Base-by-base conservation (phyloP, 148 eudicot species). In the Salicornia ramosissima region DNA sequence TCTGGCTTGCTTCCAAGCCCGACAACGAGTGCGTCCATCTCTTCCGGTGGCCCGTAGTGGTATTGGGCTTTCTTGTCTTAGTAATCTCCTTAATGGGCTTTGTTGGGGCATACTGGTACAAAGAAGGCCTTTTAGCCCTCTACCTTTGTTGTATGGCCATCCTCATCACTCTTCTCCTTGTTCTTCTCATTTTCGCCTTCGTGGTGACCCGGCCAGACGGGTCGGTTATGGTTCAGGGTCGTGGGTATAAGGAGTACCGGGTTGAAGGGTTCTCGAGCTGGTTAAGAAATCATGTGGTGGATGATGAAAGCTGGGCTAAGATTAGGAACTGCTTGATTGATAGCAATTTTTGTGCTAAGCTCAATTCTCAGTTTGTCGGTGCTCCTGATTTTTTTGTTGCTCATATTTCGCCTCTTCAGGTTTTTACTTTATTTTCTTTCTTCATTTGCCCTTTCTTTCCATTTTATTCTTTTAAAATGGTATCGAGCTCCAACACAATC, bases 1-100 rank as follows among this genome's bases (percentile, higher is more conserved):
- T 91, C 26, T 94, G 97, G 99, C 84, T 94, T 0, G 90, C 97
- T 26, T 83, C 96, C 13, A 90, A 89, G 72, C 84, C 92, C 70
- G 96, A 94, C 84, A 91, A 86, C 79, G 88, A 81, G 65, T 94
- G 99, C 73, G 77, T 91, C 81, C 93, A 71, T 46, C 72, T 88
- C 67, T 92, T 94, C 78, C 86, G 97, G 1, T 91, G 88, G 87
- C 99, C 96, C 6, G 79, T 90, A 33, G 79, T 91, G 64, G 68
- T 84, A 57, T 54, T 85, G 14, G 92, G 97, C 10, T 61, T 86
- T 39, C 76, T 81, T 21, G 45, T 89, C 54, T 65, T 94, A 45
- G 67, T 90, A 46, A 83, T 94, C 40, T 73, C 97, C 29, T 69
- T 94, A 9, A 53, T 84, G 22, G 96, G 99, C 25, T 90, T 89